These are phyloP conservation scores for Salvia hispanica DNA, from an alignment of 257 asterid genomes.

Conservation along the genomic window DNA sequence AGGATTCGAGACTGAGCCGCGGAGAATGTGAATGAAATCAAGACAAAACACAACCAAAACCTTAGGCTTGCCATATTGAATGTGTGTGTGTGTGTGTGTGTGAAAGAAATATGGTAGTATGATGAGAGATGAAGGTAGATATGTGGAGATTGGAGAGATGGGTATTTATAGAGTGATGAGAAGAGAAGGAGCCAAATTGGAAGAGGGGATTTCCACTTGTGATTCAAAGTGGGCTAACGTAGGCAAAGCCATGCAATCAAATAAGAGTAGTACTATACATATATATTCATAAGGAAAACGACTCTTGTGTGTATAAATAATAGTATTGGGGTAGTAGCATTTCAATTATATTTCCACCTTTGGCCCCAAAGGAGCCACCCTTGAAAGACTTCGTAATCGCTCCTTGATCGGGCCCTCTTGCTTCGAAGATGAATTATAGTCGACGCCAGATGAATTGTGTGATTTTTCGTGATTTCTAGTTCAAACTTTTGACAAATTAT, in stretches of 20 bases:
- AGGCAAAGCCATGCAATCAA: conserved; percentile 3
- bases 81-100: no score
- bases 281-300: neutral
- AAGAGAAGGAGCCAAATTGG: neutral
- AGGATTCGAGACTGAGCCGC: conserved; percentile 22
- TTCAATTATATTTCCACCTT: no score
- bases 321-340: no score
- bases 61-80: conserved; percentile 38
- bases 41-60: conserved; percentile 25
- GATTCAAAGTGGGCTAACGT: conserved; percentile 32
- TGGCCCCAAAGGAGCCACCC: no score
- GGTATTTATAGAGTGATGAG: conserved; percentile 27
- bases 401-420: no score
- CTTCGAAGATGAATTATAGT: no score
- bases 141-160: neutral
- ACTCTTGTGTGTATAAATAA: conserved; percentile 16
- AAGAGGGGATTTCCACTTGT: conserved; percentile 34
- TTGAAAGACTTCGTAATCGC: no score
- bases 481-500: no score
- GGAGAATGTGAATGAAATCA: conserved; percentile 19
- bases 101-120: no score
- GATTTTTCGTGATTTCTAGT: no score
- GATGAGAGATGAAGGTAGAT: neutral
- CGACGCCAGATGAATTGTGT: no score
- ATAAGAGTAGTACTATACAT: neutral